phyloP scores from a whole-genome alignment of 2,329 filamentous ascomycete genomes.

The Aspergillus sp. region DNA sequence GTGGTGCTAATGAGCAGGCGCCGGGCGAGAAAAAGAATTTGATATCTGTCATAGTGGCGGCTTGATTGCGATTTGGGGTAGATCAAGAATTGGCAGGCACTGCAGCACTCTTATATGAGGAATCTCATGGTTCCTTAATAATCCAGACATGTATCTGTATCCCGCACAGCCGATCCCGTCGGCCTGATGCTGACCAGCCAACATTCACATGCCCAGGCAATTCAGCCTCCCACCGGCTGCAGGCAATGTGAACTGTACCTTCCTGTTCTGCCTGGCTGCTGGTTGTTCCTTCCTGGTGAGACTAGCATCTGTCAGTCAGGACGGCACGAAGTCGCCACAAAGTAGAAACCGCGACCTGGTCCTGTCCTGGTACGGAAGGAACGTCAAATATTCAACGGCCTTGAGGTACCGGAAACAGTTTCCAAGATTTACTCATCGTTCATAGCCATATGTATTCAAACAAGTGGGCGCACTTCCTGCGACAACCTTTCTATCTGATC shows the following conservation, averaged over 20 bases:
- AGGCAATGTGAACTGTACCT: no score
- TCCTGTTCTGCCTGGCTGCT: no score
- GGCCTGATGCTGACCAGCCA: neutral
- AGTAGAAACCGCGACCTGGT: no score
- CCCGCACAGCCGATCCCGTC: neutral
- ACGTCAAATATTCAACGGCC: no score
- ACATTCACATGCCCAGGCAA: neutral
- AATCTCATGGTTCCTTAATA: neutral
- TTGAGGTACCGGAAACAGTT: no score
- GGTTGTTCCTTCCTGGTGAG: no score
- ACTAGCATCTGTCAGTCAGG: no score
- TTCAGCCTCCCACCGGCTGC: no score
- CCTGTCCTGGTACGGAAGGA: no score
- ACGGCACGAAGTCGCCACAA: no score
- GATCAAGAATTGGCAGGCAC: no score
- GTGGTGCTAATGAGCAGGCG: slow-evolving; percentile 32
- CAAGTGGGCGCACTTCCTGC: neutral
- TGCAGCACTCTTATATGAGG: neutral
- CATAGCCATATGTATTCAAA: neutral
- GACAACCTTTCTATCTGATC: slow-evolving; percentile 15
- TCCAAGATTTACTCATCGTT: neutral
- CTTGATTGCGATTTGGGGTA: no score
- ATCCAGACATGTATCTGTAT: neutral
- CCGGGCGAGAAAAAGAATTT: slow-evolving; percentile 29
- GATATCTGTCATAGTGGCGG: slow-evolving; percentile 6